A percentile compares a stretch with the other conserved stretches of the same genome.
Evolutionary conservation across 257 asterid species (phyloP).

Genomic region (Echites panduratus): DNA sequence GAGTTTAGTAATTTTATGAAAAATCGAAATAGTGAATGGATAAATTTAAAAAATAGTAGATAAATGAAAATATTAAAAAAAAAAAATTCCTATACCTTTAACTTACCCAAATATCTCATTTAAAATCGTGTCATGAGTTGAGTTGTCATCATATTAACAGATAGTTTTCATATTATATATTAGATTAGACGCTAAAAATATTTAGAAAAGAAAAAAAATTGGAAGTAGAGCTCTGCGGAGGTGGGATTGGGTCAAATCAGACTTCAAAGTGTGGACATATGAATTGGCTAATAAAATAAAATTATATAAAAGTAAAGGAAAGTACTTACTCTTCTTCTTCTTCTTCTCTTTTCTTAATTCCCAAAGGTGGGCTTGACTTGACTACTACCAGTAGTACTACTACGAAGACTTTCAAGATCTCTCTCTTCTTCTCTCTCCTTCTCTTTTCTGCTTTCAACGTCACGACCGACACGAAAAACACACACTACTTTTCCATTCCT

Average conservation of each 20-base stretch:
- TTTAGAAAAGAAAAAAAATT: no score
- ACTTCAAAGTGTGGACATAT: background rate
- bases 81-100: no score
- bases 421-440: background rate
- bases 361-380: slow-evolving; percentile 44
- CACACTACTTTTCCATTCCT: slow-evolving; percentile 4
- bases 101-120: no score
- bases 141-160: no score
- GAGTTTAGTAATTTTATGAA: no score
- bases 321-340: background rate
- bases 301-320: background rate
- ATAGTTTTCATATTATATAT: no score
- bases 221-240: no score
- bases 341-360: slow-evolving; percentile 6
- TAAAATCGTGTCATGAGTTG: no score
- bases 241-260: slow-evolving; percentile 1
- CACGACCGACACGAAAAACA: slow-evolving; percentile 26
- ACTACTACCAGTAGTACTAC: slow-evolving; percentile 32
- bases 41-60: no score
- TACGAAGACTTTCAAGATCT: slow-evolving; percentile 23
- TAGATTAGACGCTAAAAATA: no score
- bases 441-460: slow-evolving; percentile 5
- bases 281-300: background rate
- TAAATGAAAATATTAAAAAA: no score
- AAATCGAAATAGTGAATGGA: no score